These are phyloP conservation scores for Cochlearia excelsa DNA, from an alignment of 345 rosid genomes.

Conservation along the genomic window DNA sequence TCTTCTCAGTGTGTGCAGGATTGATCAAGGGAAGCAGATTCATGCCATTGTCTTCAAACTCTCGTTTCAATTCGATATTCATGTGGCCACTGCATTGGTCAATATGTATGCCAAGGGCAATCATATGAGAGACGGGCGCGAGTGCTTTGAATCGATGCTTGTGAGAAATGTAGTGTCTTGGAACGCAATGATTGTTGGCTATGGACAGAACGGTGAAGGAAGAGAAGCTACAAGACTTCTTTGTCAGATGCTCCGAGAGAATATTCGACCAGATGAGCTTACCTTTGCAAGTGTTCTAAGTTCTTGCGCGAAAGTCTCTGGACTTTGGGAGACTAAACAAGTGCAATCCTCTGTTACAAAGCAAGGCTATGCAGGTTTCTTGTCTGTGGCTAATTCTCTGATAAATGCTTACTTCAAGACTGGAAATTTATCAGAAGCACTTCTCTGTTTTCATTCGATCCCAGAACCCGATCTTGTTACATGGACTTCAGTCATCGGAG, in stretches of 20 bases:
- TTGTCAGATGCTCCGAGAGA: slow-evolving; percentile 40
- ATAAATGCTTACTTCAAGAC: slow-evolving; percentile 55
- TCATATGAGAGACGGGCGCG: slow-evolving; percentile 40
- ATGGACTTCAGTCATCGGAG: slow-evolving; percentile 64
- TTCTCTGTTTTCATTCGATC: slow-evolving; percentile 46
- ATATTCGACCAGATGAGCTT: slow-evolving; percentile 53
- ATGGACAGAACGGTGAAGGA: slow-evolving; percentile 49
- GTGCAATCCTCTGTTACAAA: slow-evolving; percentile 49
- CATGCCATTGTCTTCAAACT: slow-evolving; percentile 48
- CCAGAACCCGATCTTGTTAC: slow-evolving; percentile 52
- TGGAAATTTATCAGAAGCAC: slow-evolving; percentile 49
- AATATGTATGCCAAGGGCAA: slow-evolving; percentile 56
- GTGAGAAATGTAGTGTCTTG: slow-evolving; percentile 59
- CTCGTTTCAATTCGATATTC: slow-evolving; percentile 47
- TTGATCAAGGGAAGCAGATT: slow-evolving; percentile 51
- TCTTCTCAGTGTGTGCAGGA: slow-evolving; percentile 45
- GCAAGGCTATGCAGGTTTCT: slow-evolving; percentile 39
- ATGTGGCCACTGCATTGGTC: slow-evolving; percentile 58
- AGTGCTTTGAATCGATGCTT: slow-evolving; percentile 54
- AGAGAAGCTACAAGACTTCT: slow-evolving; percentile 55
- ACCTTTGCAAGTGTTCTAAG: slow-evolving; percentile 58
- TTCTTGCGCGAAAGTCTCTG: slow-evolving; percentile 47
- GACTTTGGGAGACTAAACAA: slow-evolving; percentile 45
- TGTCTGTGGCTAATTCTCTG: slow-evolving; percentile 55
- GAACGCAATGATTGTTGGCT: slow-evolving; percentile 66